Percentiles rank a stretch among this genome's conserved stretches.
phyloP scores from a whole-genome alignment of 164 flowering plant genomes.

The Magnolia officinalis region DNA sequence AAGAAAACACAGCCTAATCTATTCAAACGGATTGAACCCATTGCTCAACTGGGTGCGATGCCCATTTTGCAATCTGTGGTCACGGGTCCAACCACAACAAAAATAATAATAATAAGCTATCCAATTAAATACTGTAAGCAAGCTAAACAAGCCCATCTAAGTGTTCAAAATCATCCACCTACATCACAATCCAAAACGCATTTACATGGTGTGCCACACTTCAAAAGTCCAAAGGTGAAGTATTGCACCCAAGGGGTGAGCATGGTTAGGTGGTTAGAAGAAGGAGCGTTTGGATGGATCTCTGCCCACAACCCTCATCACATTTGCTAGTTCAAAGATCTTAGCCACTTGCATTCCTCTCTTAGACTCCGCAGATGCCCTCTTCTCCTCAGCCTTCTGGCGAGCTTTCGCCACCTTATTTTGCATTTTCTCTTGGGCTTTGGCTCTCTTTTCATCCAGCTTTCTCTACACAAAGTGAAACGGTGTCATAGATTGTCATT shows the following conservation, averaged over 20 bases:
- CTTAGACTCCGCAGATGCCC: constrained; percentile 86
- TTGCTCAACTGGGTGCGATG: no score
- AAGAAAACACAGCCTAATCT: no score
- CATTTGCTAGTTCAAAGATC: constrained; percentile 63
- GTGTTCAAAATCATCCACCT: background rate
- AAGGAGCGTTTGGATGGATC: constrained; percentile 70
- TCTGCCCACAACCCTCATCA: constrained; percentile 81
- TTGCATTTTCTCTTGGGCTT: constrained; percentile 77
- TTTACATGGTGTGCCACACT: background rate
- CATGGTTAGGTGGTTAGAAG: constrained; percentile 31
- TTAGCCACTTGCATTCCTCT: constrained; percentile 78
- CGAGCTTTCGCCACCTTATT: constrained; percentile 74
- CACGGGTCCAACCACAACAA: no score
- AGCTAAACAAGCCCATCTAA: background rate
- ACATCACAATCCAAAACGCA: background rate
- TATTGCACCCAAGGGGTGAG: no score
- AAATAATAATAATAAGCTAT: no score
- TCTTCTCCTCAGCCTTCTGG: constrained; percentile 81
- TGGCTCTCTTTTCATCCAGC: constrained; percentile 83
- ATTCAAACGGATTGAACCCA: no score
- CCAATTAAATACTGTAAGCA: background rate
- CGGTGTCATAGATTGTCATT: no score
- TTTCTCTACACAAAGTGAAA: constrained; percentile 52
- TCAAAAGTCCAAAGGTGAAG: no score
- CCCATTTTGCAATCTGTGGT: no score